Evolutionary conservation across 2,329 filamentous ascomycete genomes (phyloP).

Genomic region (Massarina eburnea): DNA sequence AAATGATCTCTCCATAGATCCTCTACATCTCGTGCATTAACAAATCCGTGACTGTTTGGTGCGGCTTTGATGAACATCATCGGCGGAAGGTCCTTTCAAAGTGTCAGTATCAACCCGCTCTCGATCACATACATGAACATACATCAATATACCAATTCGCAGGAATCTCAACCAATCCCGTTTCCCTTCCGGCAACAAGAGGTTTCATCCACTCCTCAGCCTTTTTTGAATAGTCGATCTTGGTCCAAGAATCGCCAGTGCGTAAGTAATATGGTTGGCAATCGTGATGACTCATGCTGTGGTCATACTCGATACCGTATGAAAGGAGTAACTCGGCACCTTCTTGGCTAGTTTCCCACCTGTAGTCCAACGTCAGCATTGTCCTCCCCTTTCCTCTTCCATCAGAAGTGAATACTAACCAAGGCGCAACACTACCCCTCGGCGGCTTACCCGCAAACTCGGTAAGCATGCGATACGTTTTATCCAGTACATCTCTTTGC

Average conservation of each 20-base stretch:
- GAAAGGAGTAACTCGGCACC: conserved; percentile 65
- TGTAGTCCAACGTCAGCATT: conserved; percentile 58
- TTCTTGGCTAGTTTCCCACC: conserved; percentile 73
- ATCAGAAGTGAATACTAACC: conserved; percentile 36
- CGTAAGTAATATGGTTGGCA: conserved; percentile 65
- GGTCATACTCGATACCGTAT: conserved; percentile 71
- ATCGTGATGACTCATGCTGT: conserved; percentile 67
- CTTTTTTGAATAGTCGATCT: conserved; percentile 66
- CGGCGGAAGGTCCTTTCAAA: conserved; percentile 49
- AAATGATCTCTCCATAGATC: conserved; percentile 69
- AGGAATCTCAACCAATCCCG: conserved; percentile 68
- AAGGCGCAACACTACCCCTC: conserved; percentile 71
- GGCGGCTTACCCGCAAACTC: conserved; percentile 71
- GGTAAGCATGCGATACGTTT: conserved; percentile 71
- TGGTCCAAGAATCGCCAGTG: conserved; percentile 66
- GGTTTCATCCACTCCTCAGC: conserved; percentile 69
- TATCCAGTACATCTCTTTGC: conserved; percentile 73
- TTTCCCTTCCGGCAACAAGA: conserved; percentile 59
- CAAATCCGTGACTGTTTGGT: conserved; percentile 65
- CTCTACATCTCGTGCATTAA: conserved; percentile 60
- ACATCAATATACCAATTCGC: conserved; percentile 64
- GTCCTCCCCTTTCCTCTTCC: conserved; percentile 37
- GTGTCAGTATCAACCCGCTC: not conserved
- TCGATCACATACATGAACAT: conserved; percentile 39
- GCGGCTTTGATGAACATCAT: conserved; percentile 74